These are phyloP conservation scores for Pleodorina starrii DNA, from an alignment of 139 green algal genomes.

Conservation along the genomic window DNA sequence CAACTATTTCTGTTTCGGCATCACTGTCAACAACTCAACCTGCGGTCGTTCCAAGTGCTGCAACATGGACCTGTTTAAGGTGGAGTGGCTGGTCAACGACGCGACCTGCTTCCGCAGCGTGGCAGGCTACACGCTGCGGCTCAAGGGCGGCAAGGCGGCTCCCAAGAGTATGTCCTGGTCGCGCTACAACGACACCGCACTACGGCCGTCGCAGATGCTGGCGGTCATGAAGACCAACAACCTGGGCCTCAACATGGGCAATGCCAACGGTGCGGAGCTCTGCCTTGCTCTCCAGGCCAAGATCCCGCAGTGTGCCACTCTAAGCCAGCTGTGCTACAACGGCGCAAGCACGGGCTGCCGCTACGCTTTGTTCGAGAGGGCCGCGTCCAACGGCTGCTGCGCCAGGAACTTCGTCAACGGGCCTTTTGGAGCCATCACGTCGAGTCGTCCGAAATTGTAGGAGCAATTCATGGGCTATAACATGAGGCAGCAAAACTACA, in stretches of 20 bases:
- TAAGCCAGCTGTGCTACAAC: slow-evolving; percentile 23
- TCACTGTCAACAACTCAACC: neutral
- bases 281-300: neutral
- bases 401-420: neutral
- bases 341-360: slow-evolving; percentile 4
- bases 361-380: slow-evolving; percentile 10
- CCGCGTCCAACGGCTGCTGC: neutral
- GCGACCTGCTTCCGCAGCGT: neutral
- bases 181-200: neutral
- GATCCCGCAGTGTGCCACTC: neutral
- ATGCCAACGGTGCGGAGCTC: slow-evolving; percentile 16
- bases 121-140: neutral
- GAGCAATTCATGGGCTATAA: no score
- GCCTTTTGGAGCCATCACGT: neutral
- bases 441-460: no score
- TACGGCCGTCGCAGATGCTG: neutral
- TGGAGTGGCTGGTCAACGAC: slow-evolving; percentile 7
- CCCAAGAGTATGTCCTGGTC: neutral
- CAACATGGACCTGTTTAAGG: slow-evolving; percentile 16
- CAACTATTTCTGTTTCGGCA: slow-evolving; percentile 21
- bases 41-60: slow-evolving; percentile 3
- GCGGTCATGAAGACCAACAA: slow-evolving; percentile 23
- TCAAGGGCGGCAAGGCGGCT: no score
- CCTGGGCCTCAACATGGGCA: neutral
- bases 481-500: no score